Percentiles rank a stretch among this genome's conserved stretches.
Conservation (phyloP, 805 yeast species). For the Candida manassasensis region DNA sequence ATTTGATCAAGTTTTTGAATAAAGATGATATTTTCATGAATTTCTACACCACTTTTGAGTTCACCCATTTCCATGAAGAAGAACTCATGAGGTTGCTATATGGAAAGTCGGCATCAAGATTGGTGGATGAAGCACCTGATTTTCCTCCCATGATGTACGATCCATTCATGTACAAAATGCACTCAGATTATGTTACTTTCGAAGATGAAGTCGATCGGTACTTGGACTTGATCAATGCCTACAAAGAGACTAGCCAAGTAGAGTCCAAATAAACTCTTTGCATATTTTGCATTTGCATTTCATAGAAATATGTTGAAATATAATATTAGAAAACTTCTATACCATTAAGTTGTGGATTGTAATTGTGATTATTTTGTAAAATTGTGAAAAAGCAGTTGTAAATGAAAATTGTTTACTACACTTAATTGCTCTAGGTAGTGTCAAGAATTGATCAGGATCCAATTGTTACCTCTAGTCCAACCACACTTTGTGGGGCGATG, state of each 20-base stretch:
- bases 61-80: constrained; percentile 27
- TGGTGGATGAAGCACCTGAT: constrained; percentile 16
- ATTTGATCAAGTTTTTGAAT: constrained; percentile 19
- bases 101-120: constrained; percentile 12
- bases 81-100: constrained; percentile 21
- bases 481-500: no score
- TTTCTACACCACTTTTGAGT: constrained; percentile 15
- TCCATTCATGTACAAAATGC: constrained; percentile 21
- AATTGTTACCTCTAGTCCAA: no score
- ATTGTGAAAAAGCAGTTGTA: no score
- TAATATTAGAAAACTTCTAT: no score
- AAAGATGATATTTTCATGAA: constrained; percentile 25
- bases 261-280: constrained; percentile 1
- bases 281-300: not conserved
- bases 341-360: no score
- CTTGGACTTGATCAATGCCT: constrained; percentile 14
- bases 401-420: no score
- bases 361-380: no score
- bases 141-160: constrained; percentile 30
- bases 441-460: no score
- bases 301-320: no score
- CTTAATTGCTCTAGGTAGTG: no score
- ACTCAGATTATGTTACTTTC: constrained; percentile 17
- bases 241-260: constrained; percentile 6
- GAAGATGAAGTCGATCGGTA: constrained; percentile 24